These are phyloP conservation scores for Eimeria sp. DNA, from an alignment of 169 alveolate genomes.

Conservation along the genomic window DNA sequence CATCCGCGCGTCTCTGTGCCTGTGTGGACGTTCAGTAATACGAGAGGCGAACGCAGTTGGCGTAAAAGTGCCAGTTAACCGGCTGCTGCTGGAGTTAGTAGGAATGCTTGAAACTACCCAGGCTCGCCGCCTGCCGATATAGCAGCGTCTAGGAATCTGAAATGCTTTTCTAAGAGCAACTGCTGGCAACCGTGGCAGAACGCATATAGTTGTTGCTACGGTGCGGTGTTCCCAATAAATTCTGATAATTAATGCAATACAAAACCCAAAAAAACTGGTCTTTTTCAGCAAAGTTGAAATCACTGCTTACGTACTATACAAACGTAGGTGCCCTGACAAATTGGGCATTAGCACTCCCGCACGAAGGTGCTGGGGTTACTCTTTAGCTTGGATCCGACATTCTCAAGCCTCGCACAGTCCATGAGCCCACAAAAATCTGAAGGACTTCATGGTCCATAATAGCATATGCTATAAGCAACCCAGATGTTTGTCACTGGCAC, in stretches of 20 bases:
- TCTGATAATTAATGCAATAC: background rate
- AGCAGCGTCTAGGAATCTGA: background rate
- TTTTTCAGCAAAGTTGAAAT: background rate
- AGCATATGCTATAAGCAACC: background rate
- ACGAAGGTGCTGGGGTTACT: background rate
- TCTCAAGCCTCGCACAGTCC: background rate
- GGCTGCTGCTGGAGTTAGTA: conserved; percentile 60
- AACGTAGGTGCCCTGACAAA: background rate
- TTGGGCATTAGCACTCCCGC: background rate
- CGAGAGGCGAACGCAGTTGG: conserved; percentile 66
- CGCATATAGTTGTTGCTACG: background rate
- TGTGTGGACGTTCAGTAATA: conserved; percentile 31
- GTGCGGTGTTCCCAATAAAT: background rate
- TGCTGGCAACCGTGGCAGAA: too few species aligned
- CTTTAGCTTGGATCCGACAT: background rate
- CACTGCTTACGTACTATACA: background rate
- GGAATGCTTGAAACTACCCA: conserved; percentile 58
- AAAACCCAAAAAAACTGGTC: background rate
- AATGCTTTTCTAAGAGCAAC: too few species aligned
- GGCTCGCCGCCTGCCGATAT: conserved; percentile 39
- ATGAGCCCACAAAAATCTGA: background rate
- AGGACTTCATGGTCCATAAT: background rate
- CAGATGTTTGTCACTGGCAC: background rate
- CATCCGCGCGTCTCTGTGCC: background rate
- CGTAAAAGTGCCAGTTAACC: conserved; percentile 51